phyloP scores from a whole-genome alignment of 1,284 basidiomycete genomes.

The Lentinus polychrous region DNA sequence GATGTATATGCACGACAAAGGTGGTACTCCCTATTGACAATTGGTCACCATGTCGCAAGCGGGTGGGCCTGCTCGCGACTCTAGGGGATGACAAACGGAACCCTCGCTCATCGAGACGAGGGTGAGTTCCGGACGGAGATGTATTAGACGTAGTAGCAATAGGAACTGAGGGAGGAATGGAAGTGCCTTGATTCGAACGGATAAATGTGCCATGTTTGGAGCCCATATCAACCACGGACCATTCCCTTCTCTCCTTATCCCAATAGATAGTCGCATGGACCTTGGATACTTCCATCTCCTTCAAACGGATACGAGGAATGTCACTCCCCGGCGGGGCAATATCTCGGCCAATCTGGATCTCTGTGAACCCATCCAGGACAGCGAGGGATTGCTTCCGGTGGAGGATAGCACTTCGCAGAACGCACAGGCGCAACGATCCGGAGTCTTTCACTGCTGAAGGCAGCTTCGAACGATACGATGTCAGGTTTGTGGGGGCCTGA shows the following conservation, averaged over 20 bases:
- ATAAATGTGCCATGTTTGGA: constrained; percentile 75
- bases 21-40: constrained; percentile 63
- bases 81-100: constrained; percentile 55
- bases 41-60: constrained; percentile 53
- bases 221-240: constrained; percentile 76
- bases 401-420: constrained; percentile 44
- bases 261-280: constrained; percentile 69
- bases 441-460: constrained; percentile 7
- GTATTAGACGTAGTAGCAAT: no score
- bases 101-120: constrained; percentile 21
- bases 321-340: constrained; percentile 38
- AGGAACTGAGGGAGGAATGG: constrained; percentile 4
- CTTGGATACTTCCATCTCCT: constrained; percentile 78
- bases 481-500: constrained; percentile 5
- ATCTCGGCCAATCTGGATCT: constrained; percentile 69
- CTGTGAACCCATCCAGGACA: constrained; percentile 53
- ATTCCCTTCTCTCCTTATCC: constrained; percentile 50
- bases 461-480: background rate
- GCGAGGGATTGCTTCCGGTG: constrained; percentile 44
- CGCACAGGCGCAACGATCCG: constrained; percentile 48
- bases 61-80: constrained; percentile 58
- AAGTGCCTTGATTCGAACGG: constrained; percentile 16
- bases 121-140: background rate
- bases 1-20: constrained; percentile 65
- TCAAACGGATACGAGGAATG: constrained; percentile 60